These are phyloP conservation scores for Uncinocarpus reesii DNA, from an alignment of 2,329 filamentous ascomycete genomes.

Conservation along the genomic window DNA sequence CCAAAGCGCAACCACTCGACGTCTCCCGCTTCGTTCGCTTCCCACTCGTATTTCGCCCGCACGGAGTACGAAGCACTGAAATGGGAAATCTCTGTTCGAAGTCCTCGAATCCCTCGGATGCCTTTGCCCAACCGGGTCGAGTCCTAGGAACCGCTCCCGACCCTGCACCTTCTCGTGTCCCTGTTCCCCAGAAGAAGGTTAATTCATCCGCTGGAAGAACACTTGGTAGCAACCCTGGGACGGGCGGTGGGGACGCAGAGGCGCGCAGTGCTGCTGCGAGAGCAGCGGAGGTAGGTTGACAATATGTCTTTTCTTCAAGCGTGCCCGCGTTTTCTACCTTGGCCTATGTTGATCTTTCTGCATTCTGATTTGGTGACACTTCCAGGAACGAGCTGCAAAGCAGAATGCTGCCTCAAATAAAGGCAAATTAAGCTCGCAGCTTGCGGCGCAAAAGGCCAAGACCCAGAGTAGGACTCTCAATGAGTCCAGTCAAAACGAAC, in stretches of 20 bases:
- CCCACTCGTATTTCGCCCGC: no score
- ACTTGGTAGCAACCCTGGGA: constrained; percentile 46
- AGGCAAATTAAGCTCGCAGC: constrained; percentile 59
- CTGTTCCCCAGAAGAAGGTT: constrained; percentile 34
- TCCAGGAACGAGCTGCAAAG: constrained; percentile 55
- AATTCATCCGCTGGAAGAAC: constrained; percentile 43
- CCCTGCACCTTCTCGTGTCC: constrained; percentile 43
- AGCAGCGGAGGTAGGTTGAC: constrained; percentile 65
- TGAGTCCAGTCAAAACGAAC: constrained; percentile 56
- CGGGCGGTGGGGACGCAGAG: constrained; percentile 39
- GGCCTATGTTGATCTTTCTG: no score
- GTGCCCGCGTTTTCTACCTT: not conserved
- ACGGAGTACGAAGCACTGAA: no score
- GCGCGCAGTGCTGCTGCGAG: constrained; percentile 63
- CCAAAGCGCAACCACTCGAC: no score
- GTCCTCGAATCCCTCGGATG: constrained; percentile 47
- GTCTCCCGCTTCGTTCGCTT: not conserved
- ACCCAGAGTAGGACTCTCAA: constrained; percentile 58
- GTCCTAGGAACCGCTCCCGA: constrained; percentile 51
- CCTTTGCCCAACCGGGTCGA: constrained; percentile 63
- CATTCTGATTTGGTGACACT: no score
- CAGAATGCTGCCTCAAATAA: constrained; percentile 39
- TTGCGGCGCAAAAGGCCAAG: constrained; percentile 66
- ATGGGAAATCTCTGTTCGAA: constrained; percentile 90
- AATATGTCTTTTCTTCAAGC: not conserved